Base-by-base conservation (phyloP, 2,329 filamentous ascomycete genomes). In the Tolypocladium nubicola region DNA sequence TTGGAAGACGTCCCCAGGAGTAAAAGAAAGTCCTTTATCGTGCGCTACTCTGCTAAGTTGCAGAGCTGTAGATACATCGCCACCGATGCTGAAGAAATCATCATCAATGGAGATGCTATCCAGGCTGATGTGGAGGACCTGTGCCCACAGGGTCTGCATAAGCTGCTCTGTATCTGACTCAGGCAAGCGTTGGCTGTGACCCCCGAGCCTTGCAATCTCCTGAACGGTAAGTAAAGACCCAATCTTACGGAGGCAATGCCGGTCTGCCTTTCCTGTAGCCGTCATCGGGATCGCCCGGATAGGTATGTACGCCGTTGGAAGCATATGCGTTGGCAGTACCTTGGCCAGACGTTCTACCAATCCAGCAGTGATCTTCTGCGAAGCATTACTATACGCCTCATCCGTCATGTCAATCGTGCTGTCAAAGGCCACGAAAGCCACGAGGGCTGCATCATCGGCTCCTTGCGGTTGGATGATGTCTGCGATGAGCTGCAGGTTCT, bases 31-130 rank as follows among this genome's bases (percentile, higher is more conserved):
- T 0, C 63, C 62, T 1, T 60, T 59, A 37, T 64, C 62, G 47
- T 66, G 62, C 19, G 65, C 67, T 21, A 64, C 58, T n/a, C 77
- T 73, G 14, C 67, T 67, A 33, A 74, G 65, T 2, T 65, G 63
- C 67, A 76, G 74, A 19, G 73, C 71, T 0, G 60, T 61, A 33
- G 75, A 71, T 4, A 73, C 74, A 56, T 76, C 73, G 8, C 74
- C 74, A 4, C 73, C 73, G 5, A 73, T 60, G 21, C 23, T 33
- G 35, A 56, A 56, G 49, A 50, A 59, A 53, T 45, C 43, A 35
- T 38, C 54, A 33, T 53, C 56, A 33, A 67, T 68, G 0, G 49
- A 1, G 3, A 57, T 59, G 16, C 19, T 38, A 2, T 60, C 40
- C 0, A 8, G 0, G 0, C 53, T 55, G 1, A 35, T 61, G 2